These are phyloP conservation scores for Cochlearia excelsa DNA, from an alignment of 345 rosid genomes.

Conservation along the genomic window DNA sequence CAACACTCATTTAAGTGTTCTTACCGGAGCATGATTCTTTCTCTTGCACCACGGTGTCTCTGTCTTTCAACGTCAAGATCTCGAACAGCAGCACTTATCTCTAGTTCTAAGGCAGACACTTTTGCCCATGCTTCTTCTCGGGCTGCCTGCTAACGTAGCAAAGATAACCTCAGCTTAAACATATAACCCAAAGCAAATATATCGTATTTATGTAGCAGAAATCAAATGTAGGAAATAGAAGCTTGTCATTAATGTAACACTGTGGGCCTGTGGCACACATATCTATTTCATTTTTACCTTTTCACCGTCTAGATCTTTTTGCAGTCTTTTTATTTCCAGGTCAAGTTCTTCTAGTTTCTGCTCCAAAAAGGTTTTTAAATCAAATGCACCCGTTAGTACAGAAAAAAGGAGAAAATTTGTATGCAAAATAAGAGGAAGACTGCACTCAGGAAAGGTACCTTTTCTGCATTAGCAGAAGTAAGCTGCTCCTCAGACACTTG, in stretches of 20 bases:
- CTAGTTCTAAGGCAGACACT: slow-evolving; percentile 84
- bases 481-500: slow-evolving; percentile 74
- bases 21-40: slow-evolving; percentile 98
- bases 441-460: slow-evolving; percentile 42
- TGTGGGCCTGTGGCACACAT: slow-evolving; percentile 14
- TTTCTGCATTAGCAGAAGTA: slow-evolving; percentile 57
- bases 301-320: slow-evolving; percentile 72
- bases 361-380: slow-evolving; percentile 29
- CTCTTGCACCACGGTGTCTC: slow-evolving; percentile 90
- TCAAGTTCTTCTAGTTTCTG: slow-evolving; percentile 89
- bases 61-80: slow-evolving; percentile 94
- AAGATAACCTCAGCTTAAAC: slow-evolving; percentile 60
- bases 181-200: not conserved
- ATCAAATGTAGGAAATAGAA: slow-evolving; percentile 9
- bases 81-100: slow-evolving; percentile 68
- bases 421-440: slow-evolving; percentile 12
- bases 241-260: not conserved
- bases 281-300: slow-evolving; percentile 56
- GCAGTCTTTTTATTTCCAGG: slow-evolving; percentile 50
- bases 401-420: slow-evolving; percentile 2
- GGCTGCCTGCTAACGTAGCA: slow-evolving; percentile 92
- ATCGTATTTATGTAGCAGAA: slow-evolving; percentile 14
- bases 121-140: slow-evolving; percentile 98
- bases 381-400: slow-evolving; percentile 18
- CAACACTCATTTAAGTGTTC: slow-evolving; percentile 20